Conservation (phyloP, 768 basidiomycete species). For the Cyathus striatus region DNA sequence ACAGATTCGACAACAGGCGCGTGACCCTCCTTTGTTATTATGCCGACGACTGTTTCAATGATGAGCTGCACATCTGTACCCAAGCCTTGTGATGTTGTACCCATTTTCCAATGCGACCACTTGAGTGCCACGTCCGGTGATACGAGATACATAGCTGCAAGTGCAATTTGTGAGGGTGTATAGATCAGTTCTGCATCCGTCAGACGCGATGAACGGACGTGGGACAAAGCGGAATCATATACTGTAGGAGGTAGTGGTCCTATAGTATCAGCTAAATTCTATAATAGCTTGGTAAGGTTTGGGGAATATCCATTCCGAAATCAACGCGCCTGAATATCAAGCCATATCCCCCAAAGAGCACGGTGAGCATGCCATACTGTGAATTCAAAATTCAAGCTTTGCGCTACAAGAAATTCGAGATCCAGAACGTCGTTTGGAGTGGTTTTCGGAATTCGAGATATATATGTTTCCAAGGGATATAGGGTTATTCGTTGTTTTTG, state of each 20-base stretch:
- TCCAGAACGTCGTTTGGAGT: conserved; percentile 81
- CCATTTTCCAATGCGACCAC: conserved; percentile 49
- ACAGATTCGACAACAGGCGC: conserved; percentile 80
- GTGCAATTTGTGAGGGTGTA: conserved; percentile 89
- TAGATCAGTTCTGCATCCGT: conserved; percentile 92
- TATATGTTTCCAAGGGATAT: conserved; percentile 86
- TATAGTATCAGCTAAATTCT: conserved; percentile 56
- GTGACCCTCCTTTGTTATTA: conserved; percentile 51
- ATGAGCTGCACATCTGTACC: conserved; percentile 27
- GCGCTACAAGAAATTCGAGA: conserved; percentile 93
- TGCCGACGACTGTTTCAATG: conserved; percentile 45
- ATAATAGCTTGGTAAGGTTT: conserved; percentile 2
- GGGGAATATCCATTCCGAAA: not conserved
- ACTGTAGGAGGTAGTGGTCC: conserved; percentile 43
- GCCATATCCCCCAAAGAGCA: conserved; percentile 82
- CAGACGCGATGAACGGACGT: conserved; percentile 75
- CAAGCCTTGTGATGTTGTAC: conserved; percentile 10
- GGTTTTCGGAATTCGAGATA: conserved; percentile 77
- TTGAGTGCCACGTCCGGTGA: conserved; percentile 51
- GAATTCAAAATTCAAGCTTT: conserved; percentile 92
- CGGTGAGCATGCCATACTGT: conserved; percentile 89
- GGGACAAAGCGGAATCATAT: conserved; percentile 61
- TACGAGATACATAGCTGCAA: conserved; percentile 69
- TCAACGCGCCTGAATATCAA: conserved; percentile 74
- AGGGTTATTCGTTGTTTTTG: conserved; percentile 95